Evolutionary conservation across 2,329 filamentous ascomycete species (phyloP).

Genomic region (Achaetomium macrosporum): DNA sequence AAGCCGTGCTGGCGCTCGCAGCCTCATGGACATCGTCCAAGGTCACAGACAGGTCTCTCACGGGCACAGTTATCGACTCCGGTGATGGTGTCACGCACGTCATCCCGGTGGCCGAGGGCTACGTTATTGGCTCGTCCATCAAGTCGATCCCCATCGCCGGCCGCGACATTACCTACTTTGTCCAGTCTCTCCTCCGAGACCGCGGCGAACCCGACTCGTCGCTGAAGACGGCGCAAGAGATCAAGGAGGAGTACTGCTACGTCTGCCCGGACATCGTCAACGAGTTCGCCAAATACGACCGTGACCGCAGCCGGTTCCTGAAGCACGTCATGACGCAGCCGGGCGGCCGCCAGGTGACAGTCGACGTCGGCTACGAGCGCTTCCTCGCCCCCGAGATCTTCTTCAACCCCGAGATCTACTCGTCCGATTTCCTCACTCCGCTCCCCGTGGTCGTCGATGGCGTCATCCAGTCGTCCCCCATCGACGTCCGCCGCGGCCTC

Average conservation of each 20-base stretch:
- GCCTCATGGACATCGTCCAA: conserved; percentile 99
- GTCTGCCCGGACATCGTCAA: conserved; percentile 98
- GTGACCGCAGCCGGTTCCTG: conserved; percentile 82
- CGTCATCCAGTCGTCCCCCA: conserved; percentile 95
- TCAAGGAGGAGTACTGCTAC: conserved; percentile 99
- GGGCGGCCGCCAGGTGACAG: conserved; percentile 74
- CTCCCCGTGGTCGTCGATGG: conserved; percentile 90
- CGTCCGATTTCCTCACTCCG: conserved; percentile 94
- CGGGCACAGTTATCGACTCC: conserved; percentile 96
- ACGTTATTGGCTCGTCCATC: conserved; percentile 98
- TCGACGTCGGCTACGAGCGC: conserved; percentile 95
- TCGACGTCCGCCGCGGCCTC: conserved; percentile 90
- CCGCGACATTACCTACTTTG: conserved; percentile 97
- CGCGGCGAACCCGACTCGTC: conserved; percentile 95
- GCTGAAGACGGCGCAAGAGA: conserved; percentile 93
- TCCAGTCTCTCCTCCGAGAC: conserved; percentile 91
- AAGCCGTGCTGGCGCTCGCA: conserved; percentile 91
- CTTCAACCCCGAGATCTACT: conserved; percentile 99
- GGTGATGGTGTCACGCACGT: conserved; percentile 99
- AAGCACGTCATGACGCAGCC: conserved; percentile 84
- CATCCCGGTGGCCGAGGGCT: conserved; percentile 96
- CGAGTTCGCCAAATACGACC: conserved; percentile 91
- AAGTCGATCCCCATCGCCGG: conserved; percentile 98
- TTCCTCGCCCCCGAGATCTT: conserved; percentile 99
- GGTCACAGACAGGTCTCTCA: conserved; percentile 91